Conservation (phyloP, 2,329 filamentous ascomycete genomes). For the Clonostachys solani region DNA sequence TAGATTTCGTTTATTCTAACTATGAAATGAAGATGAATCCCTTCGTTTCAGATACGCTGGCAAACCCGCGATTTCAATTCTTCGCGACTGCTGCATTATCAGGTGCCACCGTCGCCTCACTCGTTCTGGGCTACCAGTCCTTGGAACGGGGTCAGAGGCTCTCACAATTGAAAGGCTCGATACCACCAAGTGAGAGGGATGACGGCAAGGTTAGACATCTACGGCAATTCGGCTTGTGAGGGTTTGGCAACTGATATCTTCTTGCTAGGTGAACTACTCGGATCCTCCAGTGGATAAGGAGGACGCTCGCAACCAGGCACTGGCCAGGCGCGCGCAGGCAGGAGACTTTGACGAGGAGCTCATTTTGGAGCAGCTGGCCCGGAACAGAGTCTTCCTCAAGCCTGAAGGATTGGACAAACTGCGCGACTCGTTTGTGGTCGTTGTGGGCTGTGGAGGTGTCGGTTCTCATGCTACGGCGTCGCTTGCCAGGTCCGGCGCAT, state of each 20-base stretch:
- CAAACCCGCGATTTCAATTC: constrained; percentile 54
- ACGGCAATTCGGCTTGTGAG: too few species aligned
- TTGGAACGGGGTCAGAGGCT: constrained; percentile 51
- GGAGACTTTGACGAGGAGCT: constrained; percentile 72
- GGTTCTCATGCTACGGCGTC: constrained; percentile 88
- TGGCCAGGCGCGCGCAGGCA: constrained; percentile 55
- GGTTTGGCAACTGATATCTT: too few species aligned
- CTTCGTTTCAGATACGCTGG: constrained; percentile 35
- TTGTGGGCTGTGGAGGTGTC: constrained; percentile 92
- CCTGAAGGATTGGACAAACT: constrained; percentile 77
- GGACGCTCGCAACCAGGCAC: constrained; percentile 52
- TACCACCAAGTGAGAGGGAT: constrained; percentile 32
- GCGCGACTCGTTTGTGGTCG: constrained; percentile 75
- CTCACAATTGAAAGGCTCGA: constrained; percentile 54
- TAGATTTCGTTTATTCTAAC: neutral
- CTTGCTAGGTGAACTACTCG: too few species aligned
- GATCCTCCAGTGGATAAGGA: constrained; percentile 43
- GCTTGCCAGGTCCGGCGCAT: constrained; percentile 83
- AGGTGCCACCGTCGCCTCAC: constrained; percentile 54
- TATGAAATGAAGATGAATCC: constrained; percentile 29
- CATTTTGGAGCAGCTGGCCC: constrained; percentile 88
- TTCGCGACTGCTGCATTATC: constrained; percentile 66
- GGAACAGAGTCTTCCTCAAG: constrained; percentile 87
- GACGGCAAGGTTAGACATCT: too few species aligned
- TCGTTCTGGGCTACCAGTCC: constrained; percentile 58